Conservation (phyloP, 805 yeast genomes). For the Saccharomycopsis sp. region DNA sequence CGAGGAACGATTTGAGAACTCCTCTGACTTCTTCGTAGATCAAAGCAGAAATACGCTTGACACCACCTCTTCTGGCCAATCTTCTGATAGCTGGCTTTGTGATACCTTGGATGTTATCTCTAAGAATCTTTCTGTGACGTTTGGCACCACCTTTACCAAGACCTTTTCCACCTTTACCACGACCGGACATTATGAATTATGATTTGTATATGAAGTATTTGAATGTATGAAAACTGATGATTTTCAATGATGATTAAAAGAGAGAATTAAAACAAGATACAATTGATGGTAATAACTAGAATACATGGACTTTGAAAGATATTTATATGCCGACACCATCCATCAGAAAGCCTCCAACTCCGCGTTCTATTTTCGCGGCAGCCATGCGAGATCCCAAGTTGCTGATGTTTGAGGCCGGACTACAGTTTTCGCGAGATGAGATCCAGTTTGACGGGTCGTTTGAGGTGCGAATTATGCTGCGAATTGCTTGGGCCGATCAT, state of each 20-base stretch:
- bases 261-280: not conserved
- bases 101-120: conserved; percentile 99
- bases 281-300: not conserved
- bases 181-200: conserved; percentile 74
- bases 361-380: too few relatives aligned
- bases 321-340: not conserved
- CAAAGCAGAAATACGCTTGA: conserved; percentile 98
- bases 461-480: not conserved
- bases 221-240: not conserved
- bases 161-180: conserved; percentile 99
- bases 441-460: not conserved
- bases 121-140: conserved; percentile 98
- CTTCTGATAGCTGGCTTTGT: conserved; percentile 99
- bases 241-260: not conserved
- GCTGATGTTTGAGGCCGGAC: not conserved
- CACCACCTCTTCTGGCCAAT: conserved; percentile 99
- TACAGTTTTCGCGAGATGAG: not conserved
- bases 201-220: not conserved
- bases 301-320: not conserved
- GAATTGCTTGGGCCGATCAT: not conserved
- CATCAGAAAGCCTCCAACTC: too few relatives aligned
- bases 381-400: too few relatives aligned
- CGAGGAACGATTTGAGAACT: conserved; percentile 91
- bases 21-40: conserved; percentile 99
- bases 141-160: conserved; percentile 99